Conservation (phyloP, 176 grass and related monocot genomes). For the Lolium rigidum region DNA sequence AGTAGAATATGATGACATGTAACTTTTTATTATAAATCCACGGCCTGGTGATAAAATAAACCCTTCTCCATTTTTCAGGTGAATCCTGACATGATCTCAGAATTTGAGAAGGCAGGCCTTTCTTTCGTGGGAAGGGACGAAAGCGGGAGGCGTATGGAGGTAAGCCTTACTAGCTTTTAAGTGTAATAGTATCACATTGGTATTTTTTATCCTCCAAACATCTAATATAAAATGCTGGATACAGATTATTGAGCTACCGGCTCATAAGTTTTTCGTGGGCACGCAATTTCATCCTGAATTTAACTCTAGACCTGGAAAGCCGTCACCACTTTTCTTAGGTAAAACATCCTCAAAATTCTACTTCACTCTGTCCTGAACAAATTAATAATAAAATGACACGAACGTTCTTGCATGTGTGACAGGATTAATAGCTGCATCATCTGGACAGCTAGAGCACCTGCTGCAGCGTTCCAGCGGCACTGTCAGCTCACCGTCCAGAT, state of each 20-base stretch:
- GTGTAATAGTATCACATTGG: not conserved
- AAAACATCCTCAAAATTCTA: constrained; percentile 24
- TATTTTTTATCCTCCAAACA: not conserved
- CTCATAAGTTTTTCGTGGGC: constrained; percentile 79
- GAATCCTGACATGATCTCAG: constrained; percentile 87
- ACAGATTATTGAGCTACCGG: constrained; percentile 85
- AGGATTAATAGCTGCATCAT: constrained; percentile 81
- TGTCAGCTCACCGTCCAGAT: not conserved
- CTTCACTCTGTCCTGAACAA: not conserved
- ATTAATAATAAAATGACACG: not conserved
- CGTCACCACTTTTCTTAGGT: constrained; percentile 93
- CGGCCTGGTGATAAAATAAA: constrained; percentile 20
- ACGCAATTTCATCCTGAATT: constrained; percentile 98
- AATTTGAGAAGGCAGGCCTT: constrained; percentile 92
- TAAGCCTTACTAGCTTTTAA: not conserved
- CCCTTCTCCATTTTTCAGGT: constrained; percentile 51
- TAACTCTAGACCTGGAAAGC: constrained; percentile 87
- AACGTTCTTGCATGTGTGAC: not conserved
- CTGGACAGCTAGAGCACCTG: constrained; percentile 60
- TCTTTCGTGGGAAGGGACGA: constrained; percentile 87
- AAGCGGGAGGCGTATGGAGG: constrained; percentile 88
- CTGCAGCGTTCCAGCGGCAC: constrained; percentile 43
- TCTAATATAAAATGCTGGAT: constrained; percentile 18
- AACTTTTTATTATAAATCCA: not conserved
- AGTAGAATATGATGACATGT: not conserved